Evolutionary conservation across 352 stramenopile genomes (phyloP).

Genomic region (Phytophthora citricola): DNA sequence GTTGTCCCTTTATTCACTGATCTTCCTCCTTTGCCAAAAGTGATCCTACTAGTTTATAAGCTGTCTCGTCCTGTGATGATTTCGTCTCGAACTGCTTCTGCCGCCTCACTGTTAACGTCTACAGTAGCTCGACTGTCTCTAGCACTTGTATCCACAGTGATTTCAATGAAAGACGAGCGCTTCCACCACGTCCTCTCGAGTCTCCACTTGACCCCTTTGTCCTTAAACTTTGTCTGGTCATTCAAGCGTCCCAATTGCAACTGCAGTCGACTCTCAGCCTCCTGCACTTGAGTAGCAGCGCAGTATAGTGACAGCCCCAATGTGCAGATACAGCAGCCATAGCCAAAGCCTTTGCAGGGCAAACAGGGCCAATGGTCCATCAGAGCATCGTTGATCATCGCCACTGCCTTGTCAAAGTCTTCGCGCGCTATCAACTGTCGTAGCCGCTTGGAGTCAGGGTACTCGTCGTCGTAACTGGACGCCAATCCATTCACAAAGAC

Average conservation of each 20-base stretch:
- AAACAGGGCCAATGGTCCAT: constrained; percentile 87
- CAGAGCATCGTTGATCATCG: constrained; percentile 84
- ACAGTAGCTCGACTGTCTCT: not conserved
- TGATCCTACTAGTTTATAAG: too few relatives aligned
- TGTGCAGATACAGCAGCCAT: constrained; percentile 86
- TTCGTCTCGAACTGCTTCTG: constrained; percentile 14
- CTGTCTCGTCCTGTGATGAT: constrained; percentile 18
- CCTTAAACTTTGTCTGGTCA: constrained; percentile 64
- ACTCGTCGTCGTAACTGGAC: constrained; percentile 80
- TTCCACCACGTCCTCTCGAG: constrained; percentile 78
- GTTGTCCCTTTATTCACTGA: too few relatives aligned
- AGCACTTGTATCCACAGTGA: constrained; percentile 24
- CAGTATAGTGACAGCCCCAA: constrained; percentile 85
- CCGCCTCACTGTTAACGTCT: not conserved
- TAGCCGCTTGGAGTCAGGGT: constrained; percentile 51
- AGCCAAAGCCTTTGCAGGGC: constrained; percentile 80
- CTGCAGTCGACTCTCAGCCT: constrained; percentile 68
- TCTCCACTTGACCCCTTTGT: constrained; percentile 64
- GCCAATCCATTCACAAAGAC: constrained; percentile 84
- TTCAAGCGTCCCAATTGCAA: constrained; percentile 81
- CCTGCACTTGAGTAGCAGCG: constrained; percentile 71
- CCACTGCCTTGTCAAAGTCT: constrained; percentile 70
- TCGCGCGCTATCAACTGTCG: constrained; percentile 57
- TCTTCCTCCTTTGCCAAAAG: too few relatives aligned
- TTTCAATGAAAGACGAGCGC: constrained; percentile 73